A percentile compares a stretch with the other conserved stretches of the same genome.
Evolutionary conservation across 306 rosid species (phyloP).

Genomic region (Vachellia collinsii): DNA sequence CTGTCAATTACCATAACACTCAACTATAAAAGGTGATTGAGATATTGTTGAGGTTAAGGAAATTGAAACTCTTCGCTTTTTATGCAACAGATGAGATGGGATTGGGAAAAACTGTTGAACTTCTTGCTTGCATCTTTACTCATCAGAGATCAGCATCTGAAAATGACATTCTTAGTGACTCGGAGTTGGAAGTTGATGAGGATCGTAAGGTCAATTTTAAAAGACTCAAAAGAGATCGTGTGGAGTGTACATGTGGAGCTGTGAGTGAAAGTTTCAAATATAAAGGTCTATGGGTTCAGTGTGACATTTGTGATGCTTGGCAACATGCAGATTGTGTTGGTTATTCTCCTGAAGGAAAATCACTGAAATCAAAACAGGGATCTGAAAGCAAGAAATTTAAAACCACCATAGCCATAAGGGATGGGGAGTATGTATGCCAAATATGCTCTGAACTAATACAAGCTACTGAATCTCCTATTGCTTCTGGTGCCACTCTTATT

Average conservation of each 20-base stretch:
- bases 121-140: constrained; percentile 85
- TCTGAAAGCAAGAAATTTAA: constrained; percentile 55
- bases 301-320: constrained; percentile 97
- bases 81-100: constrained; percentile 88
- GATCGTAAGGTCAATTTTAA: constrained; percentile 51
- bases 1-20: not conserved
- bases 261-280: constrained; percentile 77
- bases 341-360: constrained; percentile 71
- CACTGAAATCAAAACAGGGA: constrained; percentile 56
- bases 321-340: constrained; percentile 97
- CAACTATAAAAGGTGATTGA: constrained; percentile 5
- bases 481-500: constrained; percentile 93
- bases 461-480: constrained; percentile 78
- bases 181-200: constrained; percentile 38
- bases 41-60: not conserved
- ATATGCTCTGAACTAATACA: constrained; percentile 81
- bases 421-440: constrained; percentile 71
- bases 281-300: constrained; percentile 95
- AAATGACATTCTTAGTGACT: constrained; percentile 45
- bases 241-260: constrained; percentile 90
- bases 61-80: constrained; percentile 34
- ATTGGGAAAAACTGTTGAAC: constrained; percentile 92
- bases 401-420: constrained; percentile 61
- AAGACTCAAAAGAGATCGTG: constrained; percentile 83
- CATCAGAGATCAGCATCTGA: constrained; percentile 66